These are phyloP conservation scores for Alternaria tenuissima DNA, from an alignment of 2,329 filamentous ascomycete species.

Conservation along the genomic window DNA sequence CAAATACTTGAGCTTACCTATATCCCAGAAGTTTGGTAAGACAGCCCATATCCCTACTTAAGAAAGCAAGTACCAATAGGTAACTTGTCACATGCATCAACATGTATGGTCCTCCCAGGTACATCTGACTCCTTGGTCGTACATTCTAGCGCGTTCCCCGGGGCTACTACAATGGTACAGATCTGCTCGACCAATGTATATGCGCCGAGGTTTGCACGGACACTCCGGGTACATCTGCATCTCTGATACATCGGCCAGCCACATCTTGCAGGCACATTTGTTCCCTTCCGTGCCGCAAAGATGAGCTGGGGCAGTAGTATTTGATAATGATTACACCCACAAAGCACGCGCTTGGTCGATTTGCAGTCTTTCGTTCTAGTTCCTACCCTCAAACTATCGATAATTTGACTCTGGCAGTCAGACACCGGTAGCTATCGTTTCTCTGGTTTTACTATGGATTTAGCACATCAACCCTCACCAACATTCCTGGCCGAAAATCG, in stretches of 20 bases:
- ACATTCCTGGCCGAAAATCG: constrained; percentile 27
- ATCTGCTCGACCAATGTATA: constrained; percentile 8
- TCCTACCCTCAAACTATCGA: constrained; percentile 5
- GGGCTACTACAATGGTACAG: neutral
- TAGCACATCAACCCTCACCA: constrained; percentile 3
- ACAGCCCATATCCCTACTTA: neutral
- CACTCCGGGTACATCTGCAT: neutral
- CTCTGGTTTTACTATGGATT: constrained; percentile 3
- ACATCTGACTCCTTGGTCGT: neutral
- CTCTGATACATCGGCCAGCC: neutral
- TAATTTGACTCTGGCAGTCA: constrained; percentile 21
- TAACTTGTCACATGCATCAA: neutral
- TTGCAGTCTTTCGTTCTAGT: constrained; percentile 4
- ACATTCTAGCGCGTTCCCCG: neutral
- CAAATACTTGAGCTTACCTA: neutral
- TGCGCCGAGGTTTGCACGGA: constrained; percentile 5
- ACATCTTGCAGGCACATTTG: neutral
- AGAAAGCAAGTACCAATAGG: constrained; percentile 5
- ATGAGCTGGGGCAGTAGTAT: constrained; percentile 8
- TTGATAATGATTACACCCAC: constrained; percentile 4
- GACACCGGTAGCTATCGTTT: constrained; percentile 4
- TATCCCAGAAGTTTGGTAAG: neutral
- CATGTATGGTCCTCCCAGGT: neutral
- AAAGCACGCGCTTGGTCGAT: neutral
- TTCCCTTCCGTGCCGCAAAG: constrained; percentile 5